Evolutionary conservation across 805 yeast genomes (phyloP).

Genomic region (Wickerhamiella azymoides): DNA sequence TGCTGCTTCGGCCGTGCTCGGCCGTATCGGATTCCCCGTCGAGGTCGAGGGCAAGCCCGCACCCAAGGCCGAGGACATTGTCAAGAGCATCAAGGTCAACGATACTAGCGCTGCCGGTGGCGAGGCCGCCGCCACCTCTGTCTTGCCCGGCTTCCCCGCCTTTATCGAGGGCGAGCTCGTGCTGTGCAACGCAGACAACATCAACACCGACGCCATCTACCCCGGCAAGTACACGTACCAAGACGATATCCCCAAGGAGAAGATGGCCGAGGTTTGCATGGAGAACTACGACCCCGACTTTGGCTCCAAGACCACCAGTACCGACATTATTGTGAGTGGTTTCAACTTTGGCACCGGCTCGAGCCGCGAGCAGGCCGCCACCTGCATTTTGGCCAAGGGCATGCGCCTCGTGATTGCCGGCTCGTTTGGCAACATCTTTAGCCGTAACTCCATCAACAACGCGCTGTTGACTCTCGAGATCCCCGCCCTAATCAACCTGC

Average conservation of each 20-base stretch:
- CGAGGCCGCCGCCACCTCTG: conserved; percentile 32
- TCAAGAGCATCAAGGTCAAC: conserved; percentile 28
- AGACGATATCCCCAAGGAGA: conserved; percentile 87
- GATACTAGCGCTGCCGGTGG: conserved; percentile 20
- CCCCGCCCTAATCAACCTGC: conserved; percentile 66
- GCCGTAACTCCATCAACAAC: conserved; percentile 91
- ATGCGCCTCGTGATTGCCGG: conserved; percentile 91
- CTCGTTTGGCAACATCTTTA: conserved; percentile 92
- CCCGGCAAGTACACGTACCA: conserved; percentile 99
- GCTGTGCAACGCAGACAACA: conserved; percentile 81
- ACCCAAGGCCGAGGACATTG: conserved; percentile 36
- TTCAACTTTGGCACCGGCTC: conserved; percentile 98
- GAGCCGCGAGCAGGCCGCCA: conserved; percentile 98
- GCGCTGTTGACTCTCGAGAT: conserved; percentile 88
- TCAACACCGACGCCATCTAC: conserved; percentile 96
- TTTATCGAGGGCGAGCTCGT: conserved; percentile 82
- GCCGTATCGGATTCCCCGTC: conserved; percentile 84
- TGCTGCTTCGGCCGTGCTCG: conserved; percentile 95
- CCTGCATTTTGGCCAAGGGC: conserved; percentile 90
- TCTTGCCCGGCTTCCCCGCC: conserved; percentile 83
- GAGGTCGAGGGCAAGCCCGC: conserved; percentile 54
- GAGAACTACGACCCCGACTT: conserved; percentile 94
- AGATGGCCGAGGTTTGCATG: conserved; percentile 99
- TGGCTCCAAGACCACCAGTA: conserved; percentile 61
- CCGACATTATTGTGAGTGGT: conserved; percentile 85